Conservation (phyloP, 2,329 filamentous ascomycete species). For the Neonectria magnoliae region DNA sequence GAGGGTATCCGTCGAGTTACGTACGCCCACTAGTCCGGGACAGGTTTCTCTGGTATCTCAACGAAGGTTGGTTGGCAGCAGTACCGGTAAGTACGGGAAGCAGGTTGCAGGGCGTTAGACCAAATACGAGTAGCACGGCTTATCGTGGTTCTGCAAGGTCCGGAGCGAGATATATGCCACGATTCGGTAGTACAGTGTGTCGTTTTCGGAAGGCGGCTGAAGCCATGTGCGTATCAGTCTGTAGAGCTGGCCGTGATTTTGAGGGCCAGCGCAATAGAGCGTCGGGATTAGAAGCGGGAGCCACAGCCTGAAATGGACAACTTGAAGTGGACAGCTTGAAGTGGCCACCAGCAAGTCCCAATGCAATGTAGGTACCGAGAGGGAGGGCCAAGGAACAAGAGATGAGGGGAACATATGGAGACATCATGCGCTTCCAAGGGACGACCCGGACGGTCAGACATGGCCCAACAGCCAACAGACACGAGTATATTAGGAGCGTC, state of each 20-base stretch:
- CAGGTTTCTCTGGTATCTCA: background rate
- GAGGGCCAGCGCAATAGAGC: conserved; percentile 7
- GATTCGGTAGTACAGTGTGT: background rate
- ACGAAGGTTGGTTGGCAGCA: background rate
- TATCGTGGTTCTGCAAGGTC: background rate
- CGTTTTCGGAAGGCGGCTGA: background rate
- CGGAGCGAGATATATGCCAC: background rate
- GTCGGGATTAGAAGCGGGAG: background rate
- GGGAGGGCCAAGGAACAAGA: background rate
- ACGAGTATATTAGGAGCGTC: background rate
- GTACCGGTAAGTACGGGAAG: background rate
- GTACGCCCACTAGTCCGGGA: background rate
- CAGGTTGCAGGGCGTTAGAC: background rate
- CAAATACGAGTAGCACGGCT: background rate
- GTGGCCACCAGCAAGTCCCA: background rate
- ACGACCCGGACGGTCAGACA: background rate
- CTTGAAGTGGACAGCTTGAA: background rate
- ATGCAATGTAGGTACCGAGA: background rate
- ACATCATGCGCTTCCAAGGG: conserved; percentile 12
- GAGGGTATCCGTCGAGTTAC: background rate
- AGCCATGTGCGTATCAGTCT: background rate
- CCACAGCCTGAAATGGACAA: background rate
- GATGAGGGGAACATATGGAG: background rate
- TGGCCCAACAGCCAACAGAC: background rate
- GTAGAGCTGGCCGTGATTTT: conserved; percentile 6